Evolutionary conservation across 805 yeast species (phyloP).

Genomic region (Wickerhamiella spandovensis): DNA sequence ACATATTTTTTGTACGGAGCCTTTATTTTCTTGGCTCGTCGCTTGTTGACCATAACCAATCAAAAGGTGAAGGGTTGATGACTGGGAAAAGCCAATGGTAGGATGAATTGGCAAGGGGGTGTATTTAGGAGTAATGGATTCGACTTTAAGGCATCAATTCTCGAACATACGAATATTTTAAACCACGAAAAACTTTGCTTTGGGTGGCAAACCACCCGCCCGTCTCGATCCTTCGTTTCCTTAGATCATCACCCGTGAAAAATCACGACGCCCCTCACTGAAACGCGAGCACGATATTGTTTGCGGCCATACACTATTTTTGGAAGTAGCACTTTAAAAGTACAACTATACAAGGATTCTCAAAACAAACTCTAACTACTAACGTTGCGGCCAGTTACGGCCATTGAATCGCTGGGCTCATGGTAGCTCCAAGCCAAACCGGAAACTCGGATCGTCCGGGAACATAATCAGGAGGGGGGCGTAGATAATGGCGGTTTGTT

Average conservation of each 20-base stretch:
- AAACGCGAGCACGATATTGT: not conserved
- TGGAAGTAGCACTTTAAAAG: not conserved
- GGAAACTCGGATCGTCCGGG: not conserved
- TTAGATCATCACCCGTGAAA: not conserved
- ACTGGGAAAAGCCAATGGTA: not conserved
- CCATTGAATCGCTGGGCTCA: not conserved
- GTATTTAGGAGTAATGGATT: not conserved
- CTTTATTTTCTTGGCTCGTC: conserved; percentile 70
- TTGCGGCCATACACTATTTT: not conserved
- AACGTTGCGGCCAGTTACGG: not conserved
- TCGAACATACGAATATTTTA: no score
- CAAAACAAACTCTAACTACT: not conserved
- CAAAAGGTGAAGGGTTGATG: not conserved
- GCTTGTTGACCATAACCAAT: conserved; percentile 60
- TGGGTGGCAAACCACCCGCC: not conserved
- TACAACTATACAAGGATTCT: not conserved
- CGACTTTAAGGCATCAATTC: not conserved
- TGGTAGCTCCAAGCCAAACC: not conserved
- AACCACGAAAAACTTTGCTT: not conserved
- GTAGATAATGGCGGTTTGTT: not conserved
- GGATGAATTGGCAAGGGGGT: not conserved
- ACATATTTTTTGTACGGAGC: conserved; percentile 72
- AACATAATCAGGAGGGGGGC: not conserved
- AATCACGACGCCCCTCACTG: not conserved
- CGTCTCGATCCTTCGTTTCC: not conserved